Base-by-base conservation (phyloP, 208 protist species). In the Lotmaria passim region DNA sequence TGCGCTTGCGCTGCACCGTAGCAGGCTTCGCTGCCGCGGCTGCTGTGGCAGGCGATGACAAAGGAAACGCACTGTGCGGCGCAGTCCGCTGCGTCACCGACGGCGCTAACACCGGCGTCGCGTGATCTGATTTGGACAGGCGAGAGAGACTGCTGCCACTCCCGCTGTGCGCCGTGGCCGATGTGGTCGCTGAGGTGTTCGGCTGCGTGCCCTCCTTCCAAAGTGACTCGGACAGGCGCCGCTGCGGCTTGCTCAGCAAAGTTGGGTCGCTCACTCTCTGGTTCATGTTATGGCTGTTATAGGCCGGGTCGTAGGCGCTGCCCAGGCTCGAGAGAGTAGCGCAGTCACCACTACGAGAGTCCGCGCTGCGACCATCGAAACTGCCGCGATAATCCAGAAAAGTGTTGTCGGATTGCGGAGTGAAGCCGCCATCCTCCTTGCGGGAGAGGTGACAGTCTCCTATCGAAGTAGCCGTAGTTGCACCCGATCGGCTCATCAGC, bases 401-500 rank as follows among this genome's bases (percentile, higher is more conserved):
- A 3, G 50, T 64, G 44, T 47, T 30, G 1, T 24, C 53, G 23
- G 62, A 41, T 19, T 38, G 24, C 30, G 43, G 28, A 14, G 53
- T 66, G 48, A 69, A 69, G 38, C 63, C 53, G 33, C 63, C 57
- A n/a, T 59, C 57, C 17, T 75, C 68, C 24, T 80, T 80, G 26
- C 74, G 74, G 15, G 74, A 80, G 19, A 80, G 61, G 52, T 80
- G 74, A 12, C 66, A 75, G 3, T 60, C 48, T 39, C 68, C 65
- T 11, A 80, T 7, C 3, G 74, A 68, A 5, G 73, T 73, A 21
- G 39, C 62, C 0, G 68, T 71, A 15, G 60, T 75, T 21, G 52
- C 59, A 24, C 41, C 38, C n/a, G 66, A 52, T 15, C 57, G 38
- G 4, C 2, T 24, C 0, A 11, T 31, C 15, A 6, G 6, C 21